Evolutionary conservation across 345 rosid genomes (phyloP).

Genomic region (Streptanthus diversifolius): DNA sequence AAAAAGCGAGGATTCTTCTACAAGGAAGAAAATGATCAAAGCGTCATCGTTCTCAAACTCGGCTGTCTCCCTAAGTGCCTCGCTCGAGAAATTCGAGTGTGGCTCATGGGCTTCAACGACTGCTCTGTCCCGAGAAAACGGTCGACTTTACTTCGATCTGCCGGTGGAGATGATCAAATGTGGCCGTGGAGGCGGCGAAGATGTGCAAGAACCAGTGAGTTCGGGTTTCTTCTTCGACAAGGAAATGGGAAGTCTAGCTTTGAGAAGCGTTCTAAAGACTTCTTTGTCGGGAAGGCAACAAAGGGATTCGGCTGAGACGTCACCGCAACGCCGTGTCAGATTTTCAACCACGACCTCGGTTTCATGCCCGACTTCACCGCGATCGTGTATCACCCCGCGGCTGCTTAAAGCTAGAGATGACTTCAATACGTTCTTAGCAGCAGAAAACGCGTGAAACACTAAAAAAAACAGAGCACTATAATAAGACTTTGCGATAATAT

Average conservation of each 20-base stretch:
- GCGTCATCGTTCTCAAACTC: slow-evolving; percentile 30
- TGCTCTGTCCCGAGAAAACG: slow-evolving; percentile 37
- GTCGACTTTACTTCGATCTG: slow-evolving; percentile 56
- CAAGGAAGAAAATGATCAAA: slow-evolving; percentile 32
- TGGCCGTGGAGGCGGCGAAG: slow-evolving; percentile 36
- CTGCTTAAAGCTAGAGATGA: slow-evolving; percentile 53
- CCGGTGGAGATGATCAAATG: slow-evolving; percentile 62
- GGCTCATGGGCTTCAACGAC: slow-evolving; percentile 89
- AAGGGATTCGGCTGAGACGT: slow-evolving; percentile 38
- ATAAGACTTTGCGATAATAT: neutral
- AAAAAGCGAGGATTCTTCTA: slow-evolving; percentile 25
- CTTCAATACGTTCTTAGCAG: slow-evolving; percentile 61
- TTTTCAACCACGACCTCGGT: slow-evolving; percentile 45
- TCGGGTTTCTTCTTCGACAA: slow-evolving; percentile 62
- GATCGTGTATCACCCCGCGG: slow-evolving; percentile 64
- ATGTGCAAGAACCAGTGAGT: slow-evolving; percentile 51
- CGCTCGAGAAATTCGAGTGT: slow-evolving; percentile 81
- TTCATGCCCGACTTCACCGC: slow-evolving; percentile 48
- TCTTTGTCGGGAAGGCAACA: slow-evolving; percentile 31
- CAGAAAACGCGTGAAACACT: slow-evolving; percentile 49
- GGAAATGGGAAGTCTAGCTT: slow-evolving; percentile 30
- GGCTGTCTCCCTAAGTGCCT: slow-evolving; percentile 54
- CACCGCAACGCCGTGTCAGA: slow-evolving; percentile 62
- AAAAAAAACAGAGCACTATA: neutral
- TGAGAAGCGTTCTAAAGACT: slow-evolving; percentile 52